Conservation (phyloP, 2,329 filamentous ascomycete species). For the Scedosporium minutisporum region DNA sequence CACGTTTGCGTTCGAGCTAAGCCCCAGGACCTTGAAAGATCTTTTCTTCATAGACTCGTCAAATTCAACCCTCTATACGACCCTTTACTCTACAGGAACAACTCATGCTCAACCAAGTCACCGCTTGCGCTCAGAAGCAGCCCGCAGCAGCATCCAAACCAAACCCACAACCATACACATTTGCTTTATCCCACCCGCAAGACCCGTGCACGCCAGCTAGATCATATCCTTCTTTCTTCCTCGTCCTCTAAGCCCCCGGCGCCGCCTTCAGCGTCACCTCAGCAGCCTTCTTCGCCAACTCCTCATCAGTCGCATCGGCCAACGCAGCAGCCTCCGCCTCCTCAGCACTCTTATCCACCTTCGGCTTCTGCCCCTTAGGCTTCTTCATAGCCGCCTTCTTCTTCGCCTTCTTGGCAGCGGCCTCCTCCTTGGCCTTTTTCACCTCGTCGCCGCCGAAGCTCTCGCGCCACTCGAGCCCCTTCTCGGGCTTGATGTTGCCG, state of each 20-base stretch:
- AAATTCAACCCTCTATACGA: not conserved
- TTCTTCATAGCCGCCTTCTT: constrained; percentile 41
- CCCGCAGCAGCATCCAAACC: not conserved
- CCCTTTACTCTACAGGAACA: not conserved
- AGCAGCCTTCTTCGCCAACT: not conserved
- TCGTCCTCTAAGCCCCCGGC: not conserved
- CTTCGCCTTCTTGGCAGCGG: constrained; percentile 37
- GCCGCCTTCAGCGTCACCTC: not conserved
- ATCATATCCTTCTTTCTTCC: not conserved
- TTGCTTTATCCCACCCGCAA: not conserved
- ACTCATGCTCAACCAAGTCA: not conserved
- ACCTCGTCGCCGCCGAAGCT: constrained; percentile 57
- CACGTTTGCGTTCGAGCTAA: no score
- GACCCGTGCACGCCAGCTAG: not conserved
- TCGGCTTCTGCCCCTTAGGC: constrained; percentile 39
- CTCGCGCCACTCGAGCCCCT: constrained; percentile 74
- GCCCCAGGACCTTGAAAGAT: no score
- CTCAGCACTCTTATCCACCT: constrained; percentile 9
- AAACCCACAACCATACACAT: not conserved
- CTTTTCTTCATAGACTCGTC: not conserved
- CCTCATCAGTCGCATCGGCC: not conserved
- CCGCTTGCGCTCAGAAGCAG: not conserved
- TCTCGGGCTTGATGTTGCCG: constrained; percentile 70
- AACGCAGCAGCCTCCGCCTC: not conserved
- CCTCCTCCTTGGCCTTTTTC: constrained; percentile 59